phyloP scores from a whole-genome alignment of 495 filamentous ascomycete genomes.

The Tetracladium setigerum region DNA sequence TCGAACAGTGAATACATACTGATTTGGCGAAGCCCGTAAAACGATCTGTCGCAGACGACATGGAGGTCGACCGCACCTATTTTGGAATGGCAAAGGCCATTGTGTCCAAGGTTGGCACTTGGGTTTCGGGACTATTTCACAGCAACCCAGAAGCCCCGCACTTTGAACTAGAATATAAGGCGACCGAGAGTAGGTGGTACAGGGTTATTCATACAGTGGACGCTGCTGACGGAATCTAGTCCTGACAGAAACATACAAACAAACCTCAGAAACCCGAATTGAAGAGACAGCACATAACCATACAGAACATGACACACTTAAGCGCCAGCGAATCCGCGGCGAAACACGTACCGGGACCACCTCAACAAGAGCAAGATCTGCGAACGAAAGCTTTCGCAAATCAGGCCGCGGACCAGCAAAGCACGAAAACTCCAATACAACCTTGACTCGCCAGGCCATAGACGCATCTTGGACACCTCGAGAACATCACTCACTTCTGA shows the following conservation, averaged over 20 bases:
- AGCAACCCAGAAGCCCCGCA: too few species aligned
- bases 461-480: constrained; percentile 11
- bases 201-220: too few species aligned
- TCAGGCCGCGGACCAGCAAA: not conserved
- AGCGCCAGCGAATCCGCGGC: constrained; percentile 4
- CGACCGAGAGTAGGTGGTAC: constrained; percentile 3
- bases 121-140: too few species aligned
- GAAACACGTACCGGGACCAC: not conserved
- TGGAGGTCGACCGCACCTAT: too few species aligned
- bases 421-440: not conserved
- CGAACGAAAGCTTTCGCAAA: not conserved
- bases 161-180: too few species aligned
- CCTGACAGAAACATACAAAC: constrained; percentile 6
- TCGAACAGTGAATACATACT: too few species aligned
- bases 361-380: constrained; percentile 2
- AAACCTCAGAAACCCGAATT: constrained; percentile 1
- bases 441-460: not conserved
- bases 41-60: too few species aligned
- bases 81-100: too few species aligned
- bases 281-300: not conserved
- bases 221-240: constrained; percentile 1
- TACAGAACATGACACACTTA: not conserved
- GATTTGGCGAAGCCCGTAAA: too few species aligned
- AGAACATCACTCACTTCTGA: not conserved
- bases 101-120: too few species aligned